Base-by-base conservation (phyloP, 306 rosid species). In the Fragaria iinumae region DNA sequence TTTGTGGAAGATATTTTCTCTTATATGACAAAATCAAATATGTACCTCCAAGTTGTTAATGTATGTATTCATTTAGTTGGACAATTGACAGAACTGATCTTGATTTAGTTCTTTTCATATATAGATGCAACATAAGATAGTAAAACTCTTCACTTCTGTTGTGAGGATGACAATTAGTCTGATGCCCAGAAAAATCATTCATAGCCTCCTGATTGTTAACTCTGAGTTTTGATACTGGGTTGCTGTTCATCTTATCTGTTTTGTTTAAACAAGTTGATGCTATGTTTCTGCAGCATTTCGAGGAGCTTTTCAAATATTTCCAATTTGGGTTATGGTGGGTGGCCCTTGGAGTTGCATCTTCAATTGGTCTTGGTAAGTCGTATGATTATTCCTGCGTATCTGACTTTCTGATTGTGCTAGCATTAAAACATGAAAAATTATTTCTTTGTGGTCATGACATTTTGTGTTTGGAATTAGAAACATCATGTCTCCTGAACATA, bases 331-430 rank as follows among this genome's bases (percentile, higher is more conserved):
- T 96, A 72, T 96, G 99, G 99, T 96, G 99, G 99, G 75, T 90
- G 77, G 83, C 91, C 80, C 97, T 96, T 79, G 99, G 98, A 81
- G 90, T 96, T 77, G 98, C 98, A 83, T 96, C 99, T 59, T 96
- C 97, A 41, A 92, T 96, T 84, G 99, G 99, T 79, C 93, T 96
- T 73, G 99, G 99, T 96, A 88, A 84, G 92, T 67, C 75, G 50
- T 48, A 50, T 60, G 21, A 17, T 52, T 43, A 53, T 65, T 76
- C 65, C 47, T 60, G 45, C 45, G 0, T 10, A 74, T 71, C 69
- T 52, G 66, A 50, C 59, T 63, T 79, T 76, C 43, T 80, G 79
- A 74, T 85, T 71, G 53, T 74, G 80, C 25, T 44, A 71, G 48
- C 70, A 23, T 77, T 52, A 48, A 48, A 48, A 48, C 57, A 77